These are phyloP conservation scores for Cystobasidium tubakii DNA, from an alignment of 768 basidiomycete species.

Conservation along the genomic window DNA sequence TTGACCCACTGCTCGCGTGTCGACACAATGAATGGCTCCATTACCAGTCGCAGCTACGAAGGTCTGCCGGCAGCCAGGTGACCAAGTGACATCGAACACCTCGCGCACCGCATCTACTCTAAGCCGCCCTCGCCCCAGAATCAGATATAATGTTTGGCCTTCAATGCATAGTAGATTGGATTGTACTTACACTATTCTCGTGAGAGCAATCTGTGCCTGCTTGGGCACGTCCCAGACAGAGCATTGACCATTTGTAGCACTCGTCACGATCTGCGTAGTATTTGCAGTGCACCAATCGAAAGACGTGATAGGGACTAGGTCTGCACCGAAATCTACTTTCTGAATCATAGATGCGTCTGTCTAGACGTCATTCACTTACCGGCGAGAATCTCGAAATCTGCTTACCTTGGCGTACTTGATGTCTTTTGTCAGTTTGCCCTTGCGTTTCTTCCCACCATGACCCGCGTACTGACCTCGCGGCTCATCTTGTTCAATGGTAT, in stretches of 20 bases:
- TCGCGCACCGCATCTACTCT: not conserved
- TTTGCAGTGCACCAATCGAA: constrained; percentile 7
- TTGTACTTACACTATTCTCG: not conserved
- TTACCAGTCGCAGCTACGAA: not conserved
- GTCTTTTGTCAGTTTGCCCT: not conserved
- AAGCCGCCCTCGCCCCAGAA: not conserved
- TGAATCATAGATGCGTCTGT: not conserved
- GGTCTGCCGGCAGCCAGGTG: not conserved
- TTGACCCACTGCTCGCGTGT: not conserved
- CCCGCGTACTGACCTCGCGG: not conserved
- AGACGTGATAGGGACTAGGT: not conserved
- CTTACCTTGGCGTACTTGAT: not conserved
- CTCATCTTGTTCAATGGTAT: not conserved
- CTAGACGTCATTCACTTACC: too few relatives aligned
- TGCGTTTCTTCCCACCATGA: not conserved
- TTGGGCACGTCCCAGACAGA: not conserved
- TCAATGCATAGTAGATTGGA: too few relatives aligned
- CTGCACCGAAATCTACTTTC: not conserved
- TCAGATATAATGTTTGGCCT: too few relatives aligned
- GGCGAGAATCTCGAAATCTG: not conserved
- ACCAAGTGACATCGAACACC: not conserved
- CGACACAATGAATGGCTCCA: not conserved
- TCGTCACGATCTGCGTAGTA: not conserved
- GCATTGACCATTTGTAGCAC: not conserved
- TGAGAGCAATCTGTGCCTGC: not conserved